Evolutionary conservation across 148 eudicot species (phyloP).

Genomic region (Polygonum aviculare): DNA sequence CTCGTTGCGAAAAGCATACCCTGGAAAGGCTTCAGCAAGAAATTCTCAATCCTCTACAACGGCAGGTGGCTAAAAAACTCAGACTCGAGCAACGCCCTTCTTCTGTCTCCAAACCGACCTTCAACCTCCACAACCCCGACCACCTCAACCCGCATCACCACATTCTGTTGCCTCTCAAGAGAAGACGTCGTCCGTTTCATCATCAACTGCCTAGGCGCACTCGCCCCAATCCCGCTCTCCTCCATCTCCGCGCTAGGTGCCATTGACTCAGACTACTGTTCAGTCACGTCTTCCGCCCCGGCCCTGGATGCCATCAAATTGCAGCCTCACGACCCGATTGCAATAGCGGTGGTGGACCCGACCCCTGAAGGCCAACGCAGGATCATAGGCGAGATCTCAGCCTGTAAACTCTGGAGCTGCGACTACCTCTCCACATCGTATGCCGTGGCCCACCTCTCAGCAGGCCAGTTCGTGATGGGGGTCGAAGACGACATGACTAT

Average conservation of each 20-base stretch:
- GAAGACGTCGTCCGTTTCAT: conserved; percentile 93
- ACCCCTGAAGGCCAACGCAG: conserved; percentile 45
- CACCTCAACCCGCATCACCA: conserved; percentile 21
- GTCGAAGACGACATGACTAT: conserved; percentile 60
- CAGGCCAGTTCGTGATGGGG: conserved; percentile 96
- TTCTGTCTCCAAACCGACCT: conserved; percentile 18
- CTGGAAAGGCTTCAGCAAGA: conserved; percentile 91
- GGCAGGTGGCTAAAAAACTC: conserved; percentile 81
- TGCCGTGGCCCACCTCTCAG: conserved; percentile 81
- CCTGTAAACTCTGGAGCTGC: conserved; percentile 80
- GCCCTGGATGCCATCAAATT: conserved; percentile 46
- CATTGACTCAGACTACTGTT: conserved; percentile 52
- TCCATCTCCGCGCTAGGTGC: conserved; percentile 63
- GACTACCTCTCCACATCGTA: conserved; percentile 83
- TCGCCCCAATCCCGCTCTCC: conserved; percentile 92
- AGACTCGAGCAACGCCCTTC: conserved; percentile 26
- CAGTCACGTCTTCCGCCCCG: conserved; percentile 47
- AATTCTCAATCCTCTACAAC: conserved; percentile 72
- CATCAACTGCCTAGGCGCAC: conserved; percentile 86
- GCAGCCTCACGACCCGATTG: conserved; percentile 70
- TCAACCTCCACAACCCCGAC: conserved; percentile 48
- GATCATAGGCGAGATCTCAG: conserved; percentile 88
- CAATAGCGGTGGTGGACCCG: conserved; percentile 72
- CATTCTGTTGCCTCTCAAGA: conserved; percentile 81
- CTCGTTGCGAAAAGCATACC: conserved; percentile 67